phyloP scores from a whole-genome alignment of 805 yeast species.

The Wickerhamiella spandovensis region DNA sequence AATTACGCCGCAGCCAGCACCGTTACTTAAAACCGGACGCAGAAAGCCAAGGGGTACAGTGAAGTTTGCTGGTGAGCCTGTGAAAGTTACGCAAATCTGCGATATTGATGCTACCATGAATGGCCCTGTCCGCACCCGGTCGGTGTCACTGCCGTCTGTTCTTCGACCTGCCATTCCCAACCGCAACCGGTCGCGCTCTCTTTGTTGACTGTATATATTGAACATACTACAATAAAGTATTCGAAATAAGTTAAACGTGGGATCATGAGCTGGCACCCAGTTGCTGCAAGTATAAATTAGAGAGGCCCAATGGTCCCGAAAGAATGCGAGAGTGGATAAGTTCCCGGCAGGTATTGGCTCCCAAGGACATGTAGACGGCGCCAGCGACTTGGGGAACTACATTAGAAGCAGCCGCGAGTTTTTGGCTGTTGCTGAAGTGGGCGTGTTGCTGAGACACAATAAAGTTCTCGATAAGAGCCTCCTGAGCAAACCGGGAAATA shows the following conservation, averaged over 20 bases:
- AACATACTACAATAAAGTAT: not conserved
- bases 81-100: not conserved
- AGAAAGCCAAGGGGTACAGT: not conserved
- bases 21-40: not conserved
- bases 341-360: slow-evolving; percentile 4
- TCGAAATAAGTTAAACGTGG: not conserved
- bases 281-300: slow-evolving; percentile 11
- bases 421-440: not conserved
- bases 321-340: slow-evolving; percentile 7
- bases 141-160: not conserved
- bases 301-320: slow-evolving; percentile 9
- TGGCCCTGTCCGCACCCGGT: not conserved
- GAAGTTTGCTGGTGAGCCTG: not conserved
- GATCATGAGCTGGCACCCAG: slow-evolving; percentile 2
- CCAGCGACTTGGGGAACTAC: slow-evolving; percentile 7
- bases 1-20: not conserved
- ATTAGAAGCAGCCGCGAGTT: not conserved
- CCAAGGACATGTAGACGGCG: slow-evolving; percentile 8
- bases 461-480: slow-evolving; percentile 5
- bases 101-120: not conserved
- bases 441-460: not conserved
- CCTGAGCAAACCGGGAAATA: slow-evolving; percentile 7
- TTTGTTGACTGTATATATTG: not conserved
- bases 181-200: not conserved
- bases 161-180: slow-evolving; percentile 2